Conservation (phyloP, 2,329 filamentous ascomycete species). For the Ophiostoma pallidulum region DNA sequence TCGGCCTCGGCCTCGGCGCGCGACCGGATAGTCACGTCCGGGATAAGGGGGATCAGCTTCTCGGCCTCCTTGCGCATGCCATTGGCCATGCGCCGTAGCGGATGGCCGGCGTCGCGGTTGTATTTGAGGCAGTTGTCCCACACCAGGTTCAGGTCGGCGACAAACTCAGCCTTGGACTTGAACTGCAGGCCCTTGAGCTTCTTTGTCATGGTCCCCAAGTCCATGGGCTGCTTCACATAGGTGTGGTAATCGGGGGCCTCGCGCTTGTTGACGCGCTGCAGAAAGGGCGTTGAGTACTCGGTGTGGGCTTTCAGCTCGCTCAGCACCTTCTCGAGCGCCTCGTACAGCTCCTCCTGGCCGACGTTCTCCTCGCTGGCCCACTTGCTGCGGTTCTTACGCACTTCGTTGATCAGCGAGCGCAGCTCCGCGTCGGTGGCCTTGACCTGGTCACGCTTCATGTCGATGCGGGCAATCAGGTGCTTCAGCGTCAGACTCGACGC, state of each 20-base stretch:
- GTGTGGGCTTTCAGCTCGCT: slow-evolving; percentile 96
- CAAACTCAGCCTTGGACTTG: slow-evolving; percentile 89
- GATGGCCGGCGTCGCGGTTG: slow-evolving; percentile 82
- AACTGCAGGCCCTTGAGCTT: slow-evolving; percentile 76
- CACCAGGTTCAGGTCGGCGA: slow-evolving; percentile 85
- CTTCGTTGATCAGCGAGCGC: slow-evolving; percentile 88
- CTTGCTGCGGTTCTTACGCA: slow-evolving; percentile 95
- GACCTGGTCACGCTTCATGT: slow-evolving; percentile 83
- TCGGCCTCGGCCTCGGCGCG: slow-evolving; percentile 91
- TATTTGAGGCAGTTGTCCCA: slow-evolving; percentile 97
- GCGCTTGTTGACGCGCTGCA: slow-evolving; percentile 90
- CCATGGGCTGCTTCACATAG: slow-evolving; percentile 94
- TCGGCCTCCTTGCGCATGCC: slow-evolving; percentile 97
- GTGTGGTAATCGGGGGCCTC: slow-evolving; percentile 94
- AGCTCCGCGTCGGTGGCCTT: slow-evolving; percentile 88
- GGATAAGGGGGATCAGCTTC: slow-evolving; percentile 89
- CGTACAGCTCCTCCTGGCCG: slow-evolving; percentile 94
- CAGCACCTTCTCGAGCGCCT: slow-evolving; percentile 91
- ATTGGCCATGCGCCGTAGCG: slow-evolving; percentile 82
- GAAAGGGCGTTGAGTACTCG: slow-evolving; percentile 92
- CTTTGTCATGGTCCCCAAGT: slow-evolving; percentile 95
- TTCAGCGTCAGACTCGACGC: slow-evolving; percentile 94
- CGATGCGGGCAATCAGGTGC: slow-evolving; percentile 91
- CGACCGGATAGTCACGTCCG: slow-evolving; percentile 81
- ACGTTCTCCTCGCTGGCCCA: slow-evolving; percentile 98